phyloP scores from a whole-genome alignment of 2,329 filamentous ascomycete genomes.

The Aspergillus neoniger region DNA sequence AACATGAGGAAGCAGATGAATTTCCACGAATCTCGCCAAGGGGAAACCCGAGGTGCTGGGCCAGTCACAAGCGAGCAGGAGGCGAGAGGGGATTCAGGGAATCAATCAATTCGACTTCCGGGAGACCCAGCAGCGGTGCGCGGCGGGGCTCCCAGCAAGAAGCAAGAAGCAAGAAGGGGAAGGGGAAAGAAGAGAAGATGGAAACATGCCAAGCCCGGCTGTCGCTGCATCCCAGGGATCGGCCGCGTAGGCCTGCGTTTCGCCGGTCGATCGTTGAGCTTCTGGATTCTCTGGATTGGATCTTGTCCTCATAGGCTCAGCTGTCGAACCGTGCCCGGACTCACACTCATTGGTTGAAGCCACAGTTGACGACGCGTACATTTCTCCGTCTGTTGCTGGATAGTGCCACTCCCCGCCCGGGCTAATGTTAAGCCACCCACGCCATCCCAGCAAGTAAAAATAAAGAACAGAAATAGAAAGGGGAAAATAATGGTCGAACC shows the following conservation, averaged over 20 bases:
- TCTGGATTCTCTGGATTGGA: slow-evolving; percentile 14
- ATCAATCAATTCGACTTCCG: not conserved
- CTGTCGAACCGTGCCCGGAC: slow-evolving; percentile 7
- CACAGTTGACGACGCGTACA: slow-evolving; percentile 7
- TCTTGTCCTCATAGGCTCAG: slow-evolving; percentile 2
- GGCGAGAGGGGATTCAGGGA: slow-evolving; percentile 1
- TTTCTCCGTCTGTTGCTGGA: slow-evolving; percentile 7
- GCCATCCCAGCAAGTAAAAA: not conserved
- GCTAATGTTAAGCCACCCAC: slow-evolving; percentile 4
- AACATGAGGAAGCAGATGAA: not conserved
- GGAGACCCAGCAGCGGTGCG: slow-evolving; percentile 3
- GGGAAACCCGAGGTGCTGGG: not conserved
- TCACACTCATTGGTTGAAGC: slow-evolving; percentile 3
- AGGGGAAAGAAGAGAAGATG: slow-evolving; percentile 12
- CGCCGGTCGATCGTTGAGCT: slow-evolving; percentile 22
- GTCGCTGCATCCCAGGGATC: slow-evolving; percentile 16
- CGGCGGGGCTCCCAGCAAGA: slow-evolving; percentile 3
- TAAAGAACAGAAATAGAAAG: not conserved
- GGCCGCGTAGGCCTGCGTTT: slow-evolving; percentile 22
- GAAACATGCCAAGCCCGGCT: slow-evolving; percentile 27
- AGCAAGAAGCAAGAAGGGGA: slow-evolving; percentile 6
- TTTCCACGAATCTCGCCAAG: slow-evolving; percentile 6
- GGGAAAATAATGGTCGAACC: not conserved
- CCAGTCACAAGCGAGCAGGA: slow-evolving; percentile 4
- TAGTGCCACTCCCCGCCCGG: not conserved